Evolutionary conservation across 1,284 basidiomycete genomes (phyloP).

Genomic region (Leccinum idahoense): DNA sequence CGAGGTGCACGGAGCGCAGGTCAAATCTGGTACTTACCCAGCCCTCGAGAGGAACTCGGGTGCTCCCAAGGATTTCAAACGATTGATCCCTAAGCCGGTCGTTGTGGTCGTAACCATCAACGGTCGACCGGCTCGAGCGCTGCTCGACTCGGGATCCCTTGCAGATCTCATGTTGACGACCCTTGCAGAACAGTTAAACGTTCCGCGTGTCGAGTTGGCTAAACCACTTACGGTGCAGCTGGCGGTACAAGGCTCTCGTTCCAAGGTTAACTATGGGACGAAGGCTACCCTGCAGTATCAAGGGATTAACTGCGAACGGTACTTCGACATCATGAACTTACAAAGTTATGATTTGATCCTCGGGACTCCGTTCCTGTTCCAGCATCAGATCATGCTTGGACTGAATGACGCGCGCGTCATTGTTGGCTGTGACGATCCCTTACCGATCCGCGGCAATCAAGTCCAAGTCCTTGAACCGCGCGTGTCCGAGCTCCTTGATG

Average conservation of each 20-base stretch:
- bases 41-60: background rate
- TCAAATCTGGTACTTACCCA: too few relatives aligned
- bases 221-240: background rate
- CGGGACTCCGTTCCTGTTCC: constrained; percentile 29
- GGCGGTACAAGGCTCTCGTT: constrained; percentile 22
- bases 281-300: constrained; percentile 29
- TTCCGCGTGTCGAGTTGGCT: background rate
- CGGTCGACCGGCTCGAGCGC: constrained; percentile 26
- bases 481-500: constrained; percentile 12
- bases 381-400: constrained; percentile 20
- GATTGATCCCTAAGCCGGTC: constrained; percentile 28
- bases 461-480: constrained; percentile 17
- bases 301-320: constrained; percentile 13
- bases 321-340: constrained; percentile 29
- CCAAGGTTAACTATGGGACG: constrained; percentile 25
- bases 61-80: background rate
- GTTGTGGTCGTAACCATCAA: constrained; percentile 30
- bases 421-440: constrained; percentile 11
- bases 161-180: constrained; percentile 37
- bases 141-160: constrained; percentile 35
- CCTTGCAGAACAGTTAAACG: constrained; percentile 13
- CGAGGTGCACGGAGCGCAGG: too few relatives aligned
- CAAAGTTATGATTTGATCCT: constrained; percentile 32
- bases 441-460: constrained; percentile 19
- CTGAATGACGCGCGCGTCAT: constrained; percentile 16